Conservation (phyloP, 805 yeast genomes). For the Kockiozyma suomiensis region DNA sequence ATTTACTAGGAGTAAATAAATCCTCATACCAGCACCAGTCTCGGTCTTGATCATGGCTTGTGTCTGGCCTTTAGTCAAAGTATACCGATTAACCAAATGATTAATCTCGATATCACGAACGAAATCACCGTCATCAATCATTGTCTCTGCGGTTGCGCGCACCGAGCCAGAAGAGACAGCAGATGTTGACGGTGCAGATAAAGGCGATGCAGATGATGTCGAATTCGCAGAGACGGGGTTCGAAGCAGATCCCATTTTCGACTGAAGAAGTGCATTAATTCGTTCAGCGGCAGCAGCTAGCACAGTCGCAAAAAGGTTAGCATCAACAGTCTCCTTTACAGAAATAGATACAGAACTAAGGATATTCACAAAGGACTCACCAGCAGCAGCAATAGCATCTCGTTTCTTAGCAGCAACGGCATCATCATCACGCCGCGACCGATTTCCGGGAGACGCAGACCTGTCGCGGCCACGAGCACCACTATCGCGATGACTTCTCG, state of each 20-base stretch:
- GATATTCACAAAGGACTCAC: slow-evolving; percentile 7
- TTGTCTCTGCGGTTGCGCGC: slow-evolving; percentile 9
- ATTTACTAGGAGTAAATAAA: not conserved
- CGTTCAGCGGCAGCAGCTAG: slow-evolving; percentile 43
- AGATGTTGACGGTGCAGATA: not conserved
- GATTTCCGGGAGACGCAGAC: not conserved
- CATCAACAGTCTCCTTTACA: no score
- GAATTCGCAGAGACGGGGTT: not conserved
- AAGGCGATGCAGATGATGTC: not conserved
- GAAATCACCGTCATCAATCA: slow-evolving; percentile 30
- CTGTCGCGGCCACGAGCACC: slow-evolving; percentile 25
- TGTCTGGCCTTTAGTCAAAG: slow-evolving; percentile 43
- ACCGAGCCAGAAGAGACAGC: not conserved
- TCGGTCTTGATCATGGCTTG: slow-evolving; percentile 39
- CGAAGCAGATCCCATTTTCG: slow-evolving; percentile 14
- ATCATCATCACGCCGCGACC: not conserved
- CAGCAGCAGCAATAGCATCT: slow-evolving; percentile 40
- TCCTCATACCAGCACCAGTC: slow-evolving; percentile 38
- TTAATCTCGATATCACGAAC: slow-evolving; percentile 42
- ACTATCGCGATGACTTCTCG: slow-evolving; percentile 21
- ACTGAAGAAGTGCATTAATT: slow-evolving; percentile 40
- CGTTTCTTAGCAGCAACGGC: slow-evolving; percentile 22
- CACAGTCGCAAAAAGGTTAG: no score
- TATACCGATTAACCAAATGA: slow-evolving; percentile 43
- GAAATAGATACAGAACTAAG: no score